phyloP scores from a whole-genome alignment of 352 stramenopile species.

The Phytophthora hibernalis region DNA sequence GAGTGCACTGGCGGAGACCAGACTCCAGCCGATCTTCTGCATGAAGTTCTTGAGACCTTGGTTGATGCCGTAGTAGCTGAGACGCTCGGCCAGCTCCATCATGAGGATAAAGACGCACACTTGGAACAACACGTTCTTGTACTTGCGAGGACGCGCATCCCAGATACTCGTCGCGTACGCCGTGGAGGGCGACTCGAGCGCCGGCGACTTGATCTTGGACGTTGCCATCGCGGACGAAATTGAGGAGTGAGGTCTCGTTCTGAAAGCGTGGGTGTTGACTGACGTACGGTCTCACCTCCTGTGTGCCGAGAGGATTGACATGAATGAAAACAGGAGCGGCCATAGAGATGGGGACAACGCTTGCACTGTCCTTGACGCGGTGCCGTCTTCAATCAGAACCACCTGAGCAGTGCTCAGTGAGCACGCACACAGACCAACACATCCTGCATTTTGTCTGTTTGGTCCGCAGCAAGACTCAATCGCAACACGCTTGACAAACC shows the following conservation, averaged over 20 bases:
- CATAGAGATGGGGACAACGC: too few species aligned
- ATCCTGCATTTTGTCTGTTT: too few species aligned
- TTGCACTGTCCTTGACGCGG: too few species aligned
- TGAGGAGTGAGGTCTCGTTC: conserved; percentile 23
- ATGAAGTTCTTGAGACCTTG: conserved; percentile 89
- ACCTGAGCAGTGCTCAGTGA: too few species aligned
- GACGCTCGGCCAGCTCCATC: conserved; percentile 70
- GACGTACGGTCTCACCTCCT: too few species aligned
- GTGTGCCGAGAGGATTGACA: too few species aligned
- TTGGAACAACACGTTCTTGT: conserved; percentile 58
- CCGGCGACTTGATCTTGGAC: conserved; percentile 44
- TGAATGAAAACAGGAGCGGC: too few species aligned
- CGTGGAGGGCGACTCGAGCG: conserved; percentile 17
- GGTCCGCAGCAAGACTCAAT: too few species aligned
- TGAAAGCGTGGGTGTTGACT: not conserved
- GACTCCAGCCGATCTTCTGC: conserved; percentile 66
- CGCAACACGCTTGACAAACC: too few species aligned
- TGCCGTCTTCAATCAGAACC: too few species aligned
- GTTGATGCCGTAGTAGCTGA: conserved; percentile 90
- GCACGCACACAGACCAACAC: too few species aligned
- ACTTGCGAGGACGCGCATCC: conserved; percentile 61
- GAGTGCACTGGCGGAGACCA: conserved; percentile 60
- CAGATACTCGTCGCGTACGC: conserved; percentile 36
- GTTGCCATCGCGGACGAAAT: conserved; percentile 35
- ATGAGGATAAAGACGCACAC: conserved; percentile 73